Evolutionary conservation across 2,329 filamentous ascomycete genomes (phyloP).

Genomic region (Sporothrix sp.): DNA sequence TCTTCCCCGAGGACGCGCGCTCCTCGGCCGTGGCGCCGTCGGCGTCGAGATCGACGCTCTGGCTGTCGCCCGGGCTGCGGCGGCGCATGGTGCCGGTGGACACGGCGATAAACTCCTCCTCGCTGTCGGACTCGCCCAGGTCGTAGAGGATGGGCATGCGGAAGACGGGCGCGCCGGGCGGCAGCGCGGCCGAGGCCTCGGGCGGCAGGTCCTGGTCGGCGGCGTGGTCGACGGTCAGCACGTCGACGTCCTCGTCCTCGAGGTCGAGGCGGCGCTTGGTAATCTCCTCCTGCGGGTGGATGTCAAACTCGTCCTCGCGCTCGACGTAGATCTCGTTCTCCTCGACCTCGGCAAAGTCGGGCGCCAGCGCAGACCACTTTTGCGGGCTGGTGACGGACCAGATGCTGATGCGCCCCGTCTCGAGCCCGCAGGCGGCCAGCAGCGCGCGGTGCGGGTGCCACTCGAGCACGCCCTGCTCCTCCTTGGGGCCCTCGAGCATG

Average conservation of each 20-base stretch:
- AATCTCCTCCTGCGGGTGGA: constrained; percentile 89
- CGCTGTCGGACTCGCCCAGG: constrained; percentile 86
- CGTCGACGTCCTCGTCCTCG: constrained; percentile 90
- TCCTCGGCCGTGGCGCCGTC: constrained; percentile 39
- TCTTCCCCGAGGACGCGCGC: constrained; percentile 25
- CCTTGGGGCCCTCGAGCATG: constrained; percentile 92
- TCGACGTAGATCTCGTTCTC: constrained; percentile 97
- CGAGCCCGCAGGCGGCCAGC: constrained; percentile 82
- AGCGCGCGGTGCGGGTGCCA: constrained; percentile 89
- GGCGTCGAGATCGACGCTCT: constrained; percentile 43
- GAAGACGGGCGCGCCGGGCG: constrained; percentile 40
- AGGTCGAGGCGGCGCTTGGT: constrained; percentile 81
- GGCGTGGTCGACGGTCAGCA: constrained; percentile 63
- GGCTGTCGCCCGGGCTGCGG: constrained; percentile 67
- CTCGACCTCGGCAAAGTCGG: constrained; percentile 94
- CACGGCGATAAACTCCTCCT: constrained; percentile 70
- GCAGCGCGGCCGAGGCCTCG: constrained; percentile 23
- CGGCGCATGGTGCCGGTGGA: constrained; percentile 75
- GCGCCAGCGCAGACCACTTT: constrained; percentile 92
- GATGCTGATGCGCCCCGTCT: constrained; percentile 86
- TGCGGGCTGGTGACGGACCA: constrained; percentile 95
- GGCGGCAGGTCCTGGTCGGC: constrained; percentile 47
- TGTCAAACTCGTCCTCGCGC: constrained; percentile 94
- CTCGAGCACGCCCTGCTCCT: constrained; percentile 92
- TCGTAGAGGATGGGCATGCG: constrained; percentile 90